Conservation (phyloP, 2,329 filamentous ascomycete genomes). For the Penicillium digitatum region DNA sequence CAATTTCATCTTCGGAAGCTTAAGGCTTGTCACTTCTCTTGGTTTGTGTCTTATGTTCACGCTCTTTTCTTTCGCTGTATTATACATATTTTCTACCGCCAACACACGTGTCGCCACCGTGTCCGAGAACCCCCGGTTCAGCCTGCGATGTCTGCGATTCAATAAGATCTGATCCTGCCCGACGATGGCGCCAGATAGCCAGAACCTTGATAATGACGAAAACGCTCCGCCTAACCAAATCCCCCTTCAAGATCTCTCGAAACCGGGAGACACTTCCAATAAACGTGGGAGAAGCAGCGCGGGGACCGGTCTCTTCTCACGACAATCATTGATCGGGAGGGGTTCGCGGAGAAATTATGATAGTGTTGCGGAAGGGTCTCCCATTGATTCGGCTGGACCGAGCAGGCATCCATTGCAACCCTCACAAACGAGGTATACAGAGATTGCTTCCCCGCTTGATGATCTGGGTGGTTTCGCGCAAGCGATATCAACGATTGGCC, state of each 20-base stretch:
- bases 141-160: conserved; percentile 40
- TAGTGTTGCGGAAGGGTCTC: conserved; percentile 52
- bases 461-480: conserved; percentile 41
- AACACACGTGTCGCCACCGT: conserved; percentile 8
- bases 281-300: conserved; percentile 30
- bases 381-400: conserved; percentile 29
- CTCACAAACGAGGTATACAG: conserved; percentile 19
- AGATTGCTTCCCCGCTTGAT: conserved; percentile 34
- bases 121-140: conserved; percentile 6
- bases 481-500: conserved; percentile 42
- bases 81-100: not conserved
- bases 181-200: conserved; percentile 42
- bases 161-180: conserved; percentile 34
- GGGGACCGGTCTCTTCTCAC: conserved; percentile 46
- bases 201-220: conserved; percentile 30
- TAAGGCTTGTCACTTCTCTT: not conserved
- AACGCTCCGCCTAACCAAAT: conserved; percentile 48
- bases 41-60: not conserved
- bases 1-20: not conserved
- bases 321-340: conserved; percentile 39
- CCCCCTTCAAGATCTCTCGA: conserved; percentile 62
- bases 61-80: not conserved
- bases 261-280: conserved; percentile 33
- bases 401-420: conserved; percentile 22
- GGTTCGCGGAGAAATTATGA: conserved; percentile 48